These are phyloP conservation scores for Groenewaldozyma salmanticensis DNA, from an alignment of 805 yeast genomes.

Conservation along the genomic window DNA sequence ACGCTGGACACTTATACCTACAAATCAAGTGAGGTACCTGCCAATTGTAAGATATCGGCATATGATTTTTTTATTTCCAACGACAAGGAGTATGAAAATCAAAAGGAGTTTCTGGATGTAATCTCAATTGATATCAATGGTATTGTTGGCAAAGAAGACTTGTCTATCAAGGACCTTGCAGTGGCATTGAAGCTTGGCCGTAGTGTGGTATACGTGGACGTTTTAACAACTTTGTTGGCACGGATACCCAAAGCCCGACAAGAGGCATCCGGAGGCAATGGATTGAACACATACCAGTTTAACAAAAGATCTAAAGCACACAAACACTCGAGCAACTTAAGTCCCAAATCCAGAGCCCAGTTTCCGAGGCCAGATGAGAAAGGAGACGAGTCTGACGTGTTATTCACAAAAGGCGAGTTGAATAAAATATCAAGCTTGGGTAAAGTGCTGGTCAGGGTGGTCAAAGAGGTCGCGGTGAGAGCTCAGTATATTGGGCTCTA, in stretches of 20 bases:
- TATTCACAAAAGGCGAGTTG: conserved; percentile 13
- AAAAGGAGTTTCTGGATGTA: conserved; percentile 25
- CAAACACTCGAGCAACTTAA: background rate
- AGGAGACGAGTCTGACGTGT: conserved; percentile 5
- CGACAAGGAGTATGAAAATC: conserved; percentile 21
- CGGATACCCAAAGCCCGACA: conserved; percentile 14
- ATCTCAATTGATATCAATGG: conserved; percentile 23
- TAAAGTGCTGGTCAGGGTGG: conserved; percentile 23
- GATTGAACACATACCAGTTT: no score
- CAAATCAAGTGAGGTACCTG: conserved; percentile 23
- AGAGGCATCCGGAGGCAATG: conserved; percentile 7
- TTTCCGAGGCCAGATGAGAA: background rate
- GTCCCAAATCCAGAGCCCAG: background rate
- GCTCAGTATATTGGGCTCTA: conserved; percentile 24
- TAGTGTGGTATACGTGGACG: conserved; percentile 15
- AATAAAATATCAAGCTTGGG: conserved; percentile 20
- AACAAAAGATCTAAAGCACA: no score
- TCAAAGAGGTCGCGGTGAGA: conserved; percentile 29
- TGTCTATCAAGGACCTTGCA: conserved; percentile 26
- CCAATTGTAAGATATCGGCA: conserved; percentile 18
- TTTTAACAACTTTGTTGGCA: conserved; percentile 9
- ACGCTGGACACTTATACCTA: conserved; percentile 25
- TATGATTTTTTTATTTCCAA: conserved; percentile 24
- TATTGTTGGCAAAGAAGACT: conserved; percentile 21
- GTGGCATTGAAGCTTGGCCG: conserved; percentile 23